Evolutionary conservation across 345 rosid genomes (phyloP).

Genomic region (Limnanthes douglasii): DNA sequence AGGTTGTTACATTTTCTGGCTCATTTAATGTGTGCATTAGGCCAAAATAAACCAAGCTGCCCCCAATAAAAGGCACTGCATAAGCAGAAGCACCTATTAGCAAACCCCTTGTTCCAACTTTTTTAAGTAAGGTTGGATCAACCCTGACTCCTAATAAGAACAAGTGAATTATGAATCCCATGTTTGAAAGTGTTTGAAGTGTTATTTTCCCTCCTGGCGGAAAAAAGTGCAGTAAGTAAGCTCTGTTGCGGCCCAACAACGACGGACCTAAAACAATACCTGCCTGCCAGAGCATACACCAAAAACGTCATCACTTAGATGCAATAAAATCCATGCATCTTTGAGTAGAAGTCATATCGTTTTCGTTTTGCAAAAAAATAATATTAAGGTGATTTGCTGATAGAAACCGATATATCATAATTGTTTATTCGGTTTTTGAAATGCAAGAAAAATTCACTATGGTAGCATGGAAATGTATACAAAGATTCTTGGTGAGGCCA

Average conservation of each 20-base stretch:
- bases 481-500: too few relatives aligned
- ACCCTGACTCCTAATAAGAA: conserved; percentile 15
- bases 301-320: too few relatives aligned
- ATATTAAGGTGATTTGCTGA: too few relatives aligned
- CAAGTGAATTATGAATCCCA: conserved; percentile 17
- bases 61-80: conserved; percentile 14
- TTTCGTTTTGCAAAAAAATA: too few relatives aligned
- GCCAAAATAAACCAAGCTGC: conserved; percentile 8
- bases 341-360: too few relatives aligned
- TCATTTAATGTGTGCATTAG: conserved; percentile 1
- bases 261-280: conserved; percentile 17
- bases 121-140: conserved; percentile 12
- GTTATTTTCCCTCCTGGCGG: conserved; percentile 12
- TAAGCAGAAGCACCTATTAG: conserved; percentile 16
- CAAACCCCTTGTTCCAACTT: conserved; percentile 10
- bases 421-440: too few relatives aligned
- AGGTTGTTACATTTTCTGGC: background rate
- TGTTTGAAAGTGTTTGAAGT: conserved; percentile 13
- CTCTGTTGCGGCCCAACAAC: conserved; percentile 9
- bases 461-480: too few relatives aligned
- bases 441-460: too few relatives aligned
- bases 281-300: conserved; percentile 10
- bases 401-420: too few relatives aligned
- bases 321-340: too few relatives aligned
- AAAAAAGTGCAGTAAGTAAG: conserved; percentile 5